These are phyloP conservation scores for Leccinum truebloodii DNA, from an alignment of 768 basidiomycete species.

Conservation along the genomic window DNA sequence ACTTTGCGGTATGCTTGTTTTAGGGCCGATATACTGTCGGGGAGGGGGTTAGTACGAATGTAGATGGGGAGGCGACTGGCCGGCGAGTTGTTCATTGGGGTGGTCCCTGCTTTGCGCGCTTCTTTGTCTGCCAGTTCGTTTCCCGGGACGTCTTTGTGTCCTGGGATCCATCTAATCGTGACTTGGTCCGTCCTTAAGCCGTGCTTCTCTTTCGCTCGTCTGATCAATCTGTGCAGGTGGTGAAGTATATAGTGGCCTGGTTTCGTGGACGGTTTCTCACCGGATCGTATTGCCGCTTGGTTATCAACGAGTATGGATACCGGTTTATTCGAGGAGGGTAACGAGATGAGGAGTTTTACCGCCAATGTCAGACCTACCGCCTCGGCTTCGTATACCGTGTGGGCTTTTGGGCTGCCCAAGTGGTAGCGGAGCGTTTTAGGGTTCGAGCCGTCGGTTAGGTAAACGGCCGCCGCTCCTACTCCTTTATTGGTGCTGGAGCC, in stretches of 20 bases:
- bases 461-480: not conserved
- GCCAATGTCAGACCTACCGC: not conserved
- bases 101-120: not conserved
- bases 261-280: not conserved
- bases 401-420: not conserved
- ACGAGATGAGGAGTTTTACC: not conserved
- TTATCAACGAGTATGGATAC: not conserved
- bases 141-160: not conserved
- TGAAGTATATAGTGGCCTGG: not conserved
- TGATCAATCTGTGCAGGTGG: not conserved
- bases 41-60: too few relatives aligned
- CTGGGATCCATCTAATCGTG: not conserved
- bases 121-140: not conserved
- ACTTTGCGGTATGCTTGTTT: too few relatives aligned
- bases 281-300: not conserved
- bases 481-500: not conserved
- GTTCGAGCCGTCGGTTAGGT: fast-evolving
- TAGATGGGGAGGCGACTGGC: too few relatives aligned
- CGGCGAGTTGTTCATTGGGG: too few relatives aligned
- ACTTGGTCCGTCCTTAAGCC: too few relatives aligned
- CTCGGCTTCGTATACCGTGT: not conserved
- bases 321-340: not conserved
- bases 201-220: too few relatives aligned
- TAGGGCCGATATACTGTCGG: too few relatives aligned
- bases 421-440: not conserved